Evolutionary conservation across 768 basidiomycete genomes (phyloP).

Genomic region (Lactarius hatsudake): DNA sequence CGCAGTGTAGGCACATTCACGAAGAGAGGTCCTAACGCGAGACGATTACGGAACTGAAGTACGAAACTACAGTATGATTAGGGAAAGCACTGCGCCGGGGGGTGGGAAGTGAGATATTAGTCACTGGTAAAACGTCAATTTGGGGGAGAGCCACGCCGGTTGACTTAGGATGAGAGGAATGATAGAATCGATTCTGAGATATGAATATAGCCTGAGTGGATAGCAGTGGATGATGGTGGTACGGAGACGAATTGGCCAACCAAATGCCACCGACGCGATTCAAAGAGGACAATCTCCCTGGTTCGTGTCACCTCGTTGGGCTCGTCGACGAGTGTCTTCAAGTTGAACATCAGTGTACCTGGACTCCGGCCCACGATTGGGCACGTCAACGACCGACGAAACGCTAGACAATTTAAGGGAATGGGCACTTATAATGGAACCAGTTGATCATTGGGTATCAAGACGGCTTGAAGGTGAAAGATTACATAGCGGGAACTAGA

Average conservation of each 20-base stretch:
- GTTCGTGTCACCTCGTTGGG: too few species aligned
- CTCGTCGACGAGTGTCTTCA: conserved; percentile 2
- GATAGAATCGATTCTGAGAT: conserved; percentile 48
- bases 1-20: conserved; percentile 44
- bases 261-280: conserved; percentile 63
- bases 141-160: background rate
- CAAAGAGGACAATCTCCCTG: conserved; percentile 48
- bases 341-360: conserved; percentile 35
- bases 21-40: conserved; percentile 41
- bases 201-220: conserved; percentile 45
- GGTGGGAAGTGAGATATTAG: conserved; percentile 56
- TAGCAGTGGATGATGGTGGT: background rate
- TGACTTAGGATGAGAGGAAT: conserved; percentile 44
- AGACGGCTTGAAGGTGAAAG: background rate
- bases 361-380: conserved; percentile 52
- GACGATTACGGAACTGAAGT: conserved; percentile 48
- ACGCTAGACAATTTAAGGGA: background rate
- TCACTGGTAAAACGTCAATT: conserved; percentile 35
- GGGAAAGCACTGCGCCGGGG: conserved; percentile 52
- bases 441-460: background rate
- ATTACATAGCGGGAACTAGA: background rate
- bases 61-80: conserved; percentile 40
- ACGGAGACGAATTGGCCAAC: conserved; percentile 32
- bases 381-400: background rate
- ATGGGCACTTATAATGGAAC: background rate